Conservation (phyloP, 441 rosid species). For the Erysimum cheiri region DNA sequence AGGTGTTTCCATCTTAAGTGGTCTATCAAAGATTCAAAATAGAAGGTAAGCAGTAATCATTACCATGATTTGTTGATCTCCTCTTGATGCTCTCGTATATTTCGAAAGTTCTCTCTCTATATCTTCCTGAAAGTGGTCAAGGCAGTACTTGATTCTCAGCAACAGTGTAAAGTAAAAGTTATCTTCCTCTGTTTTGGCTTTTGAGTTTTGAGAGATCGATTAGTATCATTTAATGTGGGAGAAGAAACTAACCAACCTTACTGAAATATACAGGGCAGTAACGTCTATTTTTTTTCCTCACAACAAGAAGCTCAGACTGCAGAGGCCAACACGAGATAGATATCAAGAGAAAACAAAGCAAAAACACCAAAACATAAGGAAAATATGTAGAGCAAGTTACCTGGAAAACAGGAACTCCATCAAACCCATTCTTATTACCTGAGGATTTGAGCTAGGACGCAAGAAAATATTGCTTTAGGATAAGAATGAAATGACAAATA, state of each 20-base stretch:
- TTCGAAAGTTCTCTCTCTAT: constrained; percentile 82
- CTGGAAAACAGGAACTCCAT: constrained; percentile 98
- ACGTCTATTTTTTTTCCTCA: constrained; percentile 78
- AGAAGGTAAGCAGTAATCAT: neutral
- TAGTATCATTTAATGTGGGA: neutral
- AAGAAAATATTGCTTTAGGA: constrained; percentile 23
- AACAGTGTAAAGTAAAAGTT: neutral
- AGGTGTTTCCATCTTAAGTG: neutral
- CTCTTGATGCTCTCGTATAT: constrained; percentile 72
- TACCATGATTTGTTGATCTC: constrained; percentile 89
- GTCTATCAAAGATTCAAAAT: neutral
- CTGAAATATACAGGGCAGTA: constrained; percentile 91
- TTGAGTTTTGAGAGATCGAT: neutral
- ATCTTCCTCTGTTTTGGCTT: neutral
- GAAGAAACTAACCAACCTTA: constrained; percentile 67
- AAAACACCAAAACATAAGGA: neutral
- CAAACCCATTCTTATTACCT: constrained; percentile 62
- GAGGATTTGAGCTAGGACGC: constrained; percentile 62
- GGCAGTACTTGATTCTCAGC: neutral
- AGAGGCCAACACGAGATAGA: constrained; percentile 21
- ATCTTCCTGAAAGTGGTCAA: constrained; percentile 64
- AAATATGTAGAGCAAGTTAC: constrained; percentile 43
- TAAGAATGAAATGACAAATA: constrained; percentile 14
- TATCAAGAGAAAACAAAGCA: constrained; percentile 22
- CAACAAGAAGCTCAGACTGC: constrained; percentile 92